phyloP scores from a whole-genome alignment of 768 basidiomycete species.

The Tremella fuciformis region DNA sequence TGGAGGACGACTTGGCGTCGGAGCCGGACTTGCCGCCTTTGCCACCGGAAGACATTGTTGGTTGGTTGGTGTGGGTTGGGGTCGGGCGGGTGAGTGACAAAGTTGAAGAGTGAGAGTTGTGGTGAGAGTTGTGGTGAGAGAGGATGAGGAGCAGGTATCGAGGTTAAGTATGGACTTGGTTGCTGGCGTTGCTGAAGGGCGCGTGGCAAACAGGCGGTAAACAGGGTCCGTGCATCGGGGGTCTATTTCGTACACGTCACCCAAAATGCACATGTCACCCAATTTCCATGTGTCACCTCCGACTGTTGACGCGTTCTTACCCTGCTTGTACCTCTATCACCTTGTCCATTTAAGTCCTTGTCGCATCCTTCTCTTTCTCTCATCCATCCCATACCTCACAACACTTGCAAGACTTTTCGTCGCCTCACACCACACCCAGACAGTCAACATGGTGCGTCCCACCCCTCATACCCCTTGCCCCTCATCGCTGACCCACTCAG shows the following conservation, averaged over 20 bases:
- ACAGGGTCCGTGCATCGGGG: no score
- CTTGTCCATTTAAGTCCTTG: no score
- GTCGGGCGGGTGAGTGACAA: slow-evolving; percentile 25
- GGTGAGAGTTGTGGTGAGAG: slow-evolving; percentile 13
- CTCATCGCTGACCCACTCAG: slow-evolving; percentile 9
- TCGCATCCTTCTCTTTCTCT: neutral
- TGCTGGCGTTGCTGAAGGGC: no score
- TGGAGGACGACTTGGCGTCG: slow-evolving; percentile 62
- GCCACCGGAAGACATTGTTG: slow-evolving; percentile 50
- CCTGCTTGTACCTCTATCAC: no score
- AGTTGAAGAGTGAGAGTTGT: slow-evolving; percentile 10
- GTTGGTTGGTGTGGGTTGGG: slow-evolving; percentile 19
- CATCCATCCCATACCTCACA: slow-evolving; percentile 7
- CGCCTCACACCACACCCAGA: slow-evolving; percentile 7
- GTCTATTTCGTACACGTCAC: no score
- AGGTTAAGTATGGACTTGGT: no score
- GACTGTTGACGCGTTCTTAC: no score
- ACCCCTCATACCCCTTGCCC: no score
- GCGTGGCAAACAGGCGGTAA: no score
- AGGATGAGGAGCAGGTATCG: neutral
- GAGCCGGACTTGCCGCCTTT: slow-evolving; percentile 56
- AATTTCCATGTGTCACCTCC: no score
- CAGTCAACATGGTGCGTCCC: slow-evolving; percentile 4
- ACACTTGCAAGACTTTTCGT: slow-evolving; percentile 1
- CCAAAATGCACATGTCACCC: no score